Percentiles rank a stretch among this genome's conserved stretches.
These are phyloP conservation scores for Prunus dulcis DNA, from an alignment of 306 rosid genomes.

Conservation along the genomic window DNA sequence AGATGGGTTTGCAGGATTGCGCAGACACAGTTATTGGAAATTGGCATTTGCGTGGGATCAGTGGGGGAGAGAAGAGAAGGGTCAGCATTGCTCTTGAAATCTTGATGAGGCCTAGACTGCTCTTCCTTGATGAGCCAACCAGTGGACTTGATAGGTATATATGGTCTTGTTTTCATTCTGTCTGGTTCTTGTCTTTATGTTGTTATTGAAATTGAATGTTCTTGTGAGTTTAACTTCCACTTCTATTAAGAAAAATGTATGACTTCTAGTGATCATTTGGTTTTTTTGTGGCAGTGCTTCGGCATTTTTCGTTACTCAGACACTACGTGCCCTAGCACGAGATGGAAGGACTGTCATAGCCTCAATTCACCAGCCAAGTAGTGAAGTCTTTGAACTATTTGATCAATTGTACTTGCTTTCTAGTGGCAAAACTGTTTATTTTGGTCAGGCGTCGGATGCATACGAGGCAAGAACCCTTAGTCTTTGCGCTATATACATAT, in stretches of 20 bases:
- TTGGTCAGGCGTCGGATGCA: slow-evolving; percentile 89
- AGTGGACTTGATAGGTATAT: slow-evolving; percentile 91
- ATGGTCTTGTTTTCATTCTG: not conserved
- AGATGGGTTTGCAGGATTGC: slow-evolving; percentile 96
- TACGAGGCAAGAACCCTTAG: slow-evolving; percentile 54
- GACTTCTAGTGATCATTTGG: not conserved
- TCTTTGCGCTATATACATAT: not conserved
- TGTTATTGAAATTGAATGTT: not conserved
- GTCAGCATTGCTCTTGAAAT: slow-evolving; percentile 96
- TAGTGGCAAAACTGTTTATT: slow-evolving; percentile 90
- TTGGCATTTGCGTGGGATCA: slow-evolving; percentile 95
- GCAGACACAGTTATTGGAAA: slow-evolving; percentile 93
- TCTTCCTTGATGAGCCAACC: slow-evolving; percentile 96
- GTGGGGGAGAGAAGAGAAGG: slow-evolving; percentile 96
- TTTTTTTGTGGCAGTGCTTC: slow-evolving; percentile 68
- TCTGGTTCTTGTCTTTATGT: not conserved
- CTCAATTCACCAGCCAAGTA: slow-evolving; percentile 96
- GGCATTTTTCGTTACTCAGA: slow-evolving; percentile 94
- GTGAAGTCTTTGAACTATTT: slow-evolving; percentile 96
- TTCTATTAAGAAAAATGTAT: too few species aligned
- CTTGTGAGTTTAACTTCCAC: not conserved
- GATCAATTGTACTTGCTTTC: slow-evolving; percentile 90
- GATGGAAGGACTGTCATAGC: slow-evolving; percentile 96
- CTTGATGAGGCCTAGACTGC: slow-evolving; percentile 83
- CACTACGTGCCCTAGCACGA: slow-evolving; percentile 76